phyloP scores from a whole-genome alignment of 2,329 filamentous ascomycete species.

The Aspergillus texensis region DNA sequence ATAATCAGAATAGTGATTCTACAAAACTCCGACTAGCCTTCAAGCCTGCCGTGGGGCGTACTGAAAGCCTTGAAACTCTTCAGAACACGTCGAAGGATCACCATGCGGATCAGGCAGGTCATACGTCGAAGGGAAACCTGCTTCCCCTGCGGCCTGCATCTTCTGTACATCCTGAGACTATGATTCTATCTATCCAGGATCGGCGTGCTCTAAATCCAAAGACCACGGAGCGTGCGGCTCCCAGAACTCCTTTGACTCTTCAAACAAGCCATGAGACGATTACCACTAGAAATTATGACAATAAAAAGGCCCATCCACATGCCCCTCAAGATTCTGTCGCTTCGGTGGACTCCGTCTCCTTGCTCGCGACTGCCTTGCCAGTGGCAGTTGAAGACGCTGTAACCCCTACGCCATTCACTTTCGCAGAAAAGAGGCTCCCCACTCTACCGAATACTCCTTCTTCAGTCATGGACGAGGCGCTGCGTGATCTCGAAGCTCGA shows the following conservation, averaged over 20 bases:
- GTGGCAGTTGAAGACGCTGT: slow-evolving; percentile 21
- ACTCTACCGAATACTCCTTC: slow-evolving; percentile 51
- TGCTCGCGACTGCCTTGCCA: slow-evolving; percentile 23
- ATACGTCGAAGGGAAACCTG: neutral
- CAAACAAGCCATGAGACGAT: slow-evolving; percentile 23
- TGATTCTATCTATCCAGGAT: slow-evolving; percentile 37
- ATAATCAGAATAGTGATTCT: slow-evolving; percentile 9
- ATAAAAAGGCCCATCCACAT: slow-evolving; percentile 14
- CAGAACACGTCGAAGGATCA: neutral
- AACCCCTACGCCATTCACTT: slow-evolving; percentile 31
- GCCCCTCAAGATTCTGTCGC: slow-evolving; percentile 13
- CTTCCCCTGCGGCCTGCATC: slow-evolving; percentile 22
- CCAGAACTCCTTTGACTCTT: slow-evolving; percentile 32
- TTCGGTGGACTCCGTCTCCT: slow-evolving; percentile 27
- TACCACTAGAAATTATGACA: slow-evolving; percentile 14
- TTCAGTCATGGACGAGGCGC: slow-evolving; percentile 46
- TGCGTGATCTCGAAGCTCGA: slow-evolving; percentile 37
- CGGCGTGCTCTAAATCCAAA: slow-evolving; percentile 40
- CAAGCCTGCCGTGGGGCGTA: neutral
- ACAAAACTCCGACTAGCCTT: neutral
- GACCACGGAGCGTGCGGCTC: slow-evolving; percentile 27
- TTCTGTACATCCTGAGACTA: slow-evolving; percentile 8
- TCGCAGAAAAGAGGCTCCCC: slow-evolving; percentile 45
- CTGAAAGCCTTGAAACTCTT: neutral
- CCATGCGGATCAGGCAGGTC: neutral